phyloP scores from a whole-genome alignment of 129 eudicot genomes.

The Smallanthus sonchifolius region DNA sequence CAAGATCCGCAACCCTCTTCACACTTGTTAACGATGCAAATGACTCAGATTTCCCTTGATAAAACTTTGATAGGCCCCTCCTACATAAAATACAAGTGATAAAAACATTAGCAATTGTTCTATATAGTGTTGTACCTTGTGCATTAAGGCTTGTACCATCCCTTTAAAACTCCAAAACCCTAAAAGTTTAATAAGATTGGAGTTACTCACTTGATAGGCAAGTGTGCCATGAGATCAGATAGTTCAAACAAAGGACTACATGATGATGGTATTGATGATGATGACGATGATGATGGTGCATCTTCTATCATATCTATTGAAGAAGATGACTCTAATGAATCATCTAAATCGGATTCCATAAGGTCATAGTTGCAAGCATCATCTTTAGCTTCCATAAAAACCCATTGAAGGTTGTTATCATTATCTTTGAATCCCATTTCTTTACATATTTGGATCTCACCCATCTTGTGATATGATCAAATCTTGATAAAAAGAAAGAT shows the following conservation, averaged over 20 bases:
- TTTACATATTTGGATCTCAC: constrained; percentile 20
- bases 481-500: background rate
- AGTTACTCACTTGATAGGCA: constrained; percentile 76
- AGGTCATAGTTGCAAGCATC: constrained; percentile 20
- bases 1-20: constrained; percentile 49
- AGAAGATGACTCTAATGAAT: constrained; percentile 28
- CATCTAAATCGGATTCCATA: constrained; percentile 26
- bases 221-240: constrained; percentile 72
- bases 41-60: constrained; percentile 75
- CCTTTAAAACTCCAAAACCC: background rate
- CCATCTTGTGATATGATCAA: constrained; percentile 27
- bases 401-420: constrained; percentile 29
- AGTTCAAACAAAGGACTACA: constrained; percentile 57
- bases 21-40: constrained; percentile 63
- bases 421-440: constrained; percentile 13
- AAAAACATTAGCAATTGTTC: constrained; percentile 8
- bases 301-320: constrained; percentile 45
- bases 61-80: constrained; percentile 69
- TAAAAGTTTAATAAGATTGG: background rate
- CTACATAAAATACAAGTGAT: constrained; percentile 33
- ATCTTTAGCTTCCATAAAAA: constrained; percentile 34
- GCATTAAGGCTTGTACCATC: background rate
- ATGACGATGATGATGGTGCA: constrained; percentile 38
- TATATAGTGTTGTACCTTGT: background rate
- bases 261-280: constrained; percentile 20